Evolutionary conservation across 192 early-diverging fungal species (phyloP), one percentile per base, ranked within the genome.

Genomic region (Coemansia sp.): DNA sequence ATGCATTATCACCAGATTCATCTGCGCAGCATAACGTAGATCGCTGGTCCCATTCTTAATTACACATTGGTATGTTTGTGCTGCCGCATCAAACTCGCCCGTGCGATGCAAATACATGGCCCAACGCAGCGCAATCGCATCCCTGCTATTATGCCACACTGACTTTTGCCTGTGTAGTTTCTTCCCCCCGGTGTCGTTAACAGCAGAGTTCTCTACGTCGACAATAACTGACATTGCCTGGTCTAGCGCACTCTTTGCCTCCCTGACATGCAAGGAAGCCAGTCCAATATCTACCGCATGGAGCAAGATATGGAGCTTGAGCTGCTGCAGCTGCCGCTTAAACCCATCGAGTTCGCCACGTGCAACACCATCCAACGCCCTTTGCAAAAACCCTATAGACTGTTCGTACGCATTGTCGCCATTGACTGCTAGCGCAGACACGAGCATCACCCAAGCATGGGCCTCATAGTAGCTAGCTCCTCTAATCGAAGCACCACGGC

Each of bases 371-470:
- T 80, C 77, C 16, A 71, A 43, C 23, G 77, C 72, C 51, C 74
- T 35, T 9, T 58, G 68, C 20, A 80, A n/a, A 26, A 80, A 80
- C 20, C 68, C 62, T 2, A 66, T 23, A 8, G 65, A 68, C 37
- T 68, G 67, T n/a, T 71, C 77, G 18, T 66, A 63, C 0, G 25
- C 34, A 29, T 66, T 53, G 18, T 72, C 70, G 42, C 66, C 62
- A 37, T 56, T 53, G 26, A 45, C 39, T 12, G 58, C 64, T 28
- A 56, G 43, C 20, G 72, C 72, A 5, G 77, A 74, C 6, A 74
- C 63, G 6, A 80, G 68, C 72, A 80, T 80, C 3, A 66, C 68
- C 77, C 77, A 80, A 2, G 68, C 77, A 59, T 80, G 77, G 0
- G 72, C 68, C 48, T 80, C 77, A 40, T 74, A 80, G 56, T 80